Evolutionary conservation across 768 basidiomycete genomes (phyloP), one percentile per base, ranked within the genome.

Genomic region (Crucibulum laeve): DNA sequence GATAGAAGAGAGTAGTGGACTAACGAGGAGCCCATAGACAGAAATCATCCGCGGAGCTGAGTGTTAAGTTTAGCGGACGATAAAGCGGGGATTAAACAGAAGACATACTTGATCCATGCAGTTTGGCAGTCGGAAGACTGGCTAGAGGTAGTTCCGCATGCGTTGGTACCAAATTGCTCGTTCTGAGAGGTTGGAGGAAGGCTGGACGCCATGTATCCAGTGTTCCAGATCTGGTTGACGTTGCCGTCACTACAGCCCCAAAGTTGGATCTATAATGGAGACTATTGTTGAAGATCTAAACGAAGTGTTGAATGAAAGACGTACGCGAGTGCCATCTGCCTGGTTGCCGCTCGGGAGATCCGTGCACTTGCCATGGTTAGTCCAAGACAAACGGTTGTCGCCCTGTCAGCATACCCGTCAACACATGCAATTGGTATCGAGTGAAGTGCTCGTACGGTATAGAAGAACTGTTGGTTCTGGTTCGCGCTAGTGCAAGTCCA

Each of bases 41-140:
- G 58, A 84, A 87, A 53, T 89, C 86, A 62, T 80, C 56, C 1
- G 63, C 63, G 37, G 70, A 69, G 60, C 84, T 86, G 3, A 38
- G 38, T 30, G 25, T 25, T 5, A 11, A 7, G 14, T 38, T 43
- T 37, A 49, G 7, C 26, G n/a, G 1, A n/a, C 8, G 13, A 39
- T 17, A 13, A 8, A 30, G n/a, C 23, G 13, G 14, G 22, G 10
- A 35, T 48, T 25, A 25, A 33, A 62, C 60, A 60, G 23, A 60
- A 58, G 8, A 75, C 69, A 46, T 59, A 74, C 77, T 86, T 87
- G 45, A 82, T 65, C 60, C 78, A 77, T 6, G 71, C 65, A 0
- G 85, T 89, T 61, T 90, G 87, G 59, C 87, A 90, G 25, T 77
- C 60, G 0, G 87, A 85, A 6, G 65, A 40, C 47, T 76, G 76